Evolutionary conservation across 2,329 filamentous ascomycete species (phyloP).

Genomic region (Talaromyces sp.): DNA sequence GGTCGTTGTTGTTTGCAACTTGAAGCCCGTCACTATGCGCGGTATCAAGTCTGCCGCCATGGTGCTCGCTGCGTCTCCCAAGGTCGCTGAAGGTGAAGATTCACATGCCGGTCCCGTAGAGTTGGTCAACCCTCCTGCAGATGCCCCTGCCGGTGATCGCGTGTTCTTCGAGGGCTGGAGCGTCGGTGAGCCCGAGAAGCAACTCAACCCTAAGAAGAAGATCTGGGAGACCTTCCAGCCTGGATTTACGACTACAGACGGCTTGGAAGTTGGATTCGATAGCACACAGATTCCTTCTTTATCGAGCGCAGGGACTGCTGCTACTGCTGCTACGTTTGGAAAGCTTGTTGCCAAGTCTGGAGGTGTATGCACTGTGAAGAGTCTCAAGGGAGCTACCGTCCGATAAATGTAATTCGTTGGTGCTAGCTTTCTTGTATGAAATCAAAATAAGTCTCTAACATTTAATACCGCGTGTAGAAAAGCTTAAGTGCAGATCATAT

Average conservation of each 20-base stretch:
- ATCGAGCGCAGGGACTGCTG: conserved; percentile 59
- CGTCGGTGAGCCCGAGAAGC: conserved; percentile 83
- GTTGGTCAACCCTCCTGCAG: conserved; percentile 78
- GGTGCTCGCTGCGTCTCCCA: conserved; percentile 93
- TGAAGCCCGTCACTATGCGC: conserved; percentile 99
- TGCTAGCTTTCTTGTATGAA: not conserved
- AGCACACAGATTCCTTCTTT: conserved; percentile 71
- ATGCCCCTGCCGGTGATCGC: conserved; percentile 75
- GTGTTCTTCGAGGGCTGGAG: conserved; percentile 90
- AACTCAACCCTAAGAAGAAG: conserved; percentile 99
- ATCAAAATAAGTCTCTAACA: not conserved
- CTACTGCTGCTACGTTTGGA: conserved; percentile 53
- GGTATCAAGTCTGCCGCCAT: conserved; percentile 79
- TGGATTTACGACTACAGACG: conserved; percentile 84
- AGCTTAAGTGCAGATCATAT: not conserved
- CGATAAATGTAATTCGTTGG: conserved; percentile 54
- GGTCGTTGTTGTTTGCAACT: conserved; percentile 92
- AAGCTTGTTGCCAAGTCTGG: conserved; percentile 72
- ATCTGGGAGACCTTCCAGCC: conserved; percentile 96
- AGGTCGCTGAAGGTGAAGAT: conserved; percentile 73
- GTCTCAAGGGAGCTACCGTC: conserved; percentile 74
- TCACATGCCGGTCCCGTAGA: conserved; percentile 89
- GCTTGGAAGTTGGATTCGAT: conserved; percentile 81
- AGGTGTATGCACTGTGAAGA: conserved; percentile 78
- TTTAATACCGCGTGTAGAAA: not conserved